These are phyloP conservation scores for Spinacia oleracea DNA, from an alignment of 179 eudicot species.

Conservation along the genomic window DNA sequence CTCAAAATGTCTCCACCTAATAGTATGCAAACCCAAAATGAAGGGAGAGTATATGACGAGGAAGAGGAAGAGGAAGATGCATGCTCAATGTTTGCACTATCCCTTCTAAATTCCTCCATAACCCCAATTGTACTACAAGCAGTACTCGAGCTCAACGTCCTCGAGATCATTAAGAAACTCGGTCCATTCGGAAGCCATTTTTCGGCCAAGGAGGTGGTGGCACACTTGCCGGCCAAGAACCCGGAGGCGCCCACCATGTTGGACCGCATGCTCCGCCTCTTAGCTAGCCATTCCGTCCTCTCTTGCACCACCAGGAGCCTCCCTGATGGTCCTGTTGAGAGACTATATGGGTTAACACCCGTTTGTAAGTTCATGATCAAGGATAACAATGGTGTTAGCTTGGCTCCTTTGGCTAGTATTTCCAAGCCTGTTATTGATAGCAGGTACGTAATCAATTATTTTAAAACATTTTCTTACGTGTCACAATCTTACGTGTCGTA, in stretches of 20 bases:
- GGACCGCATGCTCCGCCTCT: conserved; percentile 42
- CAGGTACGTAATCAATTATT: conserved; percentile 18
- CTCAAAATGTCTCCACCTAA: conserved; percentile 13
- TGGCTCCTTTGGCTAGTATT: conserved; percentile 25
- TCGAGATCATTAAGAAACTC: conserved; percentile 34
- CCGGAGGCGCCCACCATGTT: conserved; percentile 37
- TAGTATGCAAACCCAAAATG: not conserved
- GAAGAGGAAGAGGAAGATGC: conserved; percentile 23
- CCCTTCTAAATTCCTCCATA: conserved; percentile 21
- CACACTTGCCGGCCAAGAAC: conserved; percentile 34
- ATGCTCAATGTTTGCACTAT: conserved; percentile 31
- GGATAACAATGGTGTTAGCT: conserved; percentile 29
- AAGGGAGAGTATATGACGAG: not conserved
- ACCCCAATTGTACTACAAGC: conserved; percentile 33
- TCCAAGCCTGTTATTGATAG: conserved; percentile 17
- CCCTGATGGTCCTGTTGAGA: conserved; percentile 26
- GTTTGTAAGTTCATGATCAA: conserved; percentile 35
- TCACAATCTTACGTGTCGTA: too few relatives aligned
- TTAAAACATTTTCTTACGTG: too few relatives aligned
- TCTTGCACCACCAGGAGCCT: conserved; percentile 22
- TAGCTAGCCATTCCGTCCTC: conserved; percentile 36
- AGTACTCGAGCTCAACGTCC: conserved; percentile 34
- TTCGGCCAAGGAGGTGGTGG: conserved; percentile 29
- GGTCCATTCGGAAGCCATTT: conserved; percentile 23
- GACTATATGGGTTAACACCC: conserved; percentile 33